A percentile compares a stretch with the other conserved stretches of the same genome.
Conservation (phyloP, 768 basidiomycete species). For the Boletus coccyginus region DNA sequence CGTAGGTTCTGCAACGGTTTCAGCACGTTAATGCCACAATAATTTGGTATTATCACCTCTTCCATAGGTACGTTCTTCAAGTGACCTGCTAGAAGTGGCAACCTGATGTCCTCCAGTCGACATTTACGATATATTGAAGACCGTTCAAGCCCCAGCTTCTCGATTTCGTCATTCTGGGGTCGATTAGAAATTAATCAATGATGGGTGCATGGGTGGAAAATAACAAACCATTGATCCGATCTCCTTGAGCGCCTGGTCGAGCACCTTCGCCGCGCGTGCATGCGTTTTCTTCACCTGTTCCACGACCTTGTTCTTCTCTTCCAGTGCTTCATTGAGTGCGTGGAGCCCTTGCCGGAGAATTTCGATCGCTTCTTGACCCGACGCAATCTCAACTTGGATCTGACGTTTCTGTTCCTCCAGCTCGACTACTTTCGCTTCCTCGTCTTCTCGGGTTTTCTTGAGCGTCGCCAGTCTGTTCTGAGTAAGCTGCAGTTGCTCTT, state of each 20-base stretch:
- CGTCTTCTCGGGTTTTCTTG: constrained; percentile 47
- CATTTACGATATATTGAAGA: constrained; percentile 89
- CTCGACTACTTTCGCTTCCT: constrained; percentile 51
- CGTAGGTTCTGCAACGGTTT: constrained; percentile 59
- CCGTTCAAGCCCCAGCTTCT: constrained; percentile 80
- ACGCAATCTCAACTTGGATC: constrained; percentile 58
- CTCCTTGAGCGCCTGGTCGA: constrained; percentile 90
- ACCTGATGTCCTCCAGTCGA: constrained; percentile 84
- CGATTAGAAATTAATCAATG: constrained; percentile 1
- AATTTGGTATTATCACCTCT: constrained; percentile 55
- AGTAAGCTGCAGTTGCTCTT: constrained; percentile 64
- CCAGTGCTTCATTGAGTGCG: constrained; percentile 57
- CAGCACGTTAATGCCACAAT: neutral
- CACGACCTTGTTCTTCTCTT: constrained; percentile 70
- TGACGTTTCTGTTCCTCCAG: constrained; percentile 53
- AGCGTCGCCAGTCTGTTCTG: constrained; percentile 62
- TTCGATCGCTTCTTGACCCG: constrained; percentile 53
- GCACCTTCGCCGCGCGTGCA: constrained; percentile 63
- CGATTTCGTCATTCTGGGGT: constrained; percentile 81
- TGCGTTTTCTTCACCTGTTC: constrained; percentile 75
- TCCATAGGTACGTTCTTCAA: constrained; percentile 91
- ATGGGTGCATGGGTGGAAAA: constrained; percentile 24
- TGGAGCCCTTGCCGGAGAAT: constrained; percentile 61
- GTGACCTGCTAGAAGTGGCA: constrained; percentile 75
- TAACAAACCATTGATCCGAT: constrained; percentile 68